Evolutionary conservation across 139 green algal species (phyloP), one percentile per base, ranked within the genome.

Genomic region (Limnomonas spitsbergensis): DNA sequence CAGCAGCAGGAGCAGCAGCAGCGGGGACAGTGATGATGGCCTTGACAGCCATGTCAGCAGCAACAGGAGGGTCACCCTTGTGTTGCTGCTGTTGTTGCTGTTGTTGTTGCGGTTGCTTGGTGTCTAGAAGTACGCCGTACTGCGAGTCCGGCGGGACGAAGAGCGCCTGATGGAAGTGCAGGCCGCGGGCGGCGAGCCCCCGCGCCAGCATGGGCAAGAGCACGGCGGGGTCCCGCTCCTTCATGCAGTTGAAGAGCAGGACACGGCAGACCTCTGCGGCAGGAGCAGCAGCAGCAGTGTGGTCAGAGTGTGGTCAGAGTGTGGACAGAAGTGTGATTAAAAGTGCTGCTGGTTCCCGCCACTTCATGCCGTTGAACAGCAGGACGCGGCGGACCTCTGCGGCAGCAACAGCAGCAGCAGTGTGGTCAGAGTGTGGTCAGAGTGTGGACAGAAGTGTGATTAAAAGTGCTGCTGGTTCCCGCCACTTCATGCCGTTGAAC

Each of bases 191-290:
- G 2, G 32, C 35, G 53, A 92, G 73, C 9, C 75, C 76, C 2
- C 14, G 24, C 2, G 82, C 42, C 35, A 99, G 86, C 29, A 82
- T 83, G 0, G 81, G 56, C 71, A 99, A 80, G 74, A 99, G 86
- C 34, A 80, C 74, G 24, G 77, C 70, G 0, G 95, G 95, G 56
- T 97, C 90, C 0, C 95, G 84, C 76, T 97, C 93, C 61, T 92
- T 86, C 89, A 95, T 95, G 87, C 93, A 98, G 87, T 98, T 96
- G 92, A 99, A 99, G 4, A 99, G 69, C 36, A 99, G 88, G 7
- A 97, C 80, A 72, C 27, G 26, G 36, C 42, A 29, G 69, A 75
- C 47, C 47, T 61, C 47, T 20, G 14, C n/a, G n/a, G n/a, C n/a
- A n/a, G n/a, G n/a, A n/a, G n/a, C n/a, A n/a, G n/a, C n/a, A n/a